Evolutionary conservation across 2,329 filamentous ascomycete genomes (phyloP), one percentile per base, ranked within the genome.

Genomic region (Ceratocystis eucalypticola): DNA sequence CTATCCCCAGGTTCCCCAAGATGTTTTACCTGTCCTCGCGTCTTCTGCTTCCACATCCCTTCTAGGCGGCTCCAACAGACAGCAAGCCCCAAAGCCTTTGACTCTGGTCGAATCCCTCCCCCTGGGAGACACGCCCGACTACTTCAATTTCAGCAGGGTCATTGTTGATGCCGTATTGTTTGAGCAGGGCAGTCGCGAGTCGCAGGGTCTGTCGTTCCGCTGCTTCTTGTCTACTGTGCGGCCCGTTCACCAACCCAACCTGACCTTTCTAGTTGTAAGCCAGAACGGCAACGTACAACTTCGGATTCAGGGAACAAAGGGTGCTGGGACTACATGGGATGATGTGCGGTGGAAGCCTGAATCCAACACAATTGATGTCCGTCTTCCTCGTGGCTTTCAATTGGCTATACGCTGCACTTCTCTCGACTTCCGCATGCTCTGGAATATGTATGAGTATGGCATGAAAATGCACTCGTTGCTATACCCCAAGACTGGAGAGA

Each of bases 361-460:
- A 61, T 80, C 80, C 5, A 82, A 80, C 68, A 81, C 83, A 0
- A 80, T 96, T 66, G 83, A 86, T 22, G 74, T 96, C 46, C 83
- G 83, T 68, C 76, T 96, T 20, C 88, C 89, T 0, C 84, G 89
- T 70, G 89, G 89, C 0, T 93, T 94, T 72, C 77, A 87, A 67
- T 76, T 96, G 53, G 83, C 82, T 22, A 77, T 94, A 20, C 84
- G 88, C 69, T 86, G 91, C 72, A 80, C 80, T 15, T 88, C 91
- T 71, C 78, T 82, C n/a, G 90, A 96, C 72, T 96, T 88, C 76
- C 84, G 86, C 69, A 85, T 83, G 69, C 76, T 96, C 10, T 92
- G 87, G 84, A 88, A 85, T 71, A 90, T 95, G 75, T 90, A 91
- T 70, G 90, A 96, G 68, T 93, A 95, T 73, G 89, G 88, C 30